Conservation (phyloP, 2,329 filamentous ascomycete species). For the Trichoderma aggressivum region DNA sequence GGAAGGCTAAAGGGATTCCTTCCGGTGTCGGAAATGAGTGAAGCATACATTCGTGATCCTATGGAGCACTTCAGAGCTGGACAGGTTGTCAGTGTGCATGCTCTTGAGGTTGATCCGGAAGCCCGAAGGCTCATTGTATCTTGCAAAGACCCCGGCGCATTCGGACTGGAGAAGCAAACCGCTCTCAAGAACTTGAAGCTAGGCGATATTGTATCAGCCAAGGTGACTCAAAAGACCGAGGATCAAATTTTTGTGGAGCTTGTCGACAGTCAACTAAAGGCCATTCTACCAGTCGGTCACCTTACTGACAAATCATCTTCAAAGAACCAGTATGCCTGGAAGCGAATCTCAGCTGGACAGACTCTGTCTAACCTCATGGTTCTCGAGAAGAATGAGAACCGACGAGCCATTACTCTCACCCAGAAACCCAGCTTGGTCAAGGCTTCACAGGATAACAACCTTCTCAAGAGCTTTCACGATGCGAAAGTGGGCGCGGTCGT, state of each 20-base stretch:
- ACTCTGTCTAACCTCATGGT: slow-evolving; percentile 78
- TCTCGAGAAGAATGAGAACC: slow-evolving; percentile 78
- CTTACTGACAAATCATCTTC: slow-evolving; percentile 78
- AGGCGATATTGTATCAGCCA: slow-evolving; percentile 73
- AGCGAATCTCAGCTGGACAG: slow-evolving; percentile 81
- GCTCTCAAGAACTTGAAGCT: slow-evolving; percentile 71
- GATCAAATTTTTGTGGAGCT: slow-evolving; percentile 77
- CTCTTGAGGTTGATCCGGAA: slow-evolving; percentile 74
- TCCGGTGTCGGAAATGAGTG: slow-evolving; percentile 95
- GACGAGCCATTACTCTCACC: slow-evolving; percentile 70
- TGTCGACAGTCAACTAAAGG: slow-evolving; percentile 69
- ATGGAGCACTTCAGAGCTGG: slow-evolving; percentile 84
- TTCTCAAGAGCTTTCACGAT: slow-evolving; percentile 70
- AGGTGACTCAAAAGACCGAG: slow-evolving; percentile 75
- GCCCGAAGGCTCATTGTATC: slow-evolving; percentile 76
- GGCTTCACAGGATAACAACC: slow-evolving; percentile 66
- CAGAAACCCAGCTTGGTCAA: slow-evolving; percentile 81
- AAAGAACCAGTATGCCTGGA: slow-evolving; percentile 73
- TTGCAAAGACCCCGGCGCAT: slow-evolving; percentile 82
- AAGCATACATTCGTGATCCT: slow-evolving; percentile 88
- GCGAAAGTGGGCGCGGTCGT: slow-evolving; percentile 65
- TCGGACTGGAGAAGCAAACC: slow-evolving; percentile 71
- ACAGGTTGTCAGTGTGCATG: slow-evolving; percentile 86
- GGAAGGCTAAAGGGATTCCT: slow-evolving; percentile 79
- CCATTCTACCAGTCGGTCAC: slow-evolving; percentile 71